A percentile compares a stretch with the other conserved stretches of the same genome.
phyloP scores from a whole-genome alignment of 2,329 filamentous ascomycete species.

The Mollisia scopiformis region DNA sequence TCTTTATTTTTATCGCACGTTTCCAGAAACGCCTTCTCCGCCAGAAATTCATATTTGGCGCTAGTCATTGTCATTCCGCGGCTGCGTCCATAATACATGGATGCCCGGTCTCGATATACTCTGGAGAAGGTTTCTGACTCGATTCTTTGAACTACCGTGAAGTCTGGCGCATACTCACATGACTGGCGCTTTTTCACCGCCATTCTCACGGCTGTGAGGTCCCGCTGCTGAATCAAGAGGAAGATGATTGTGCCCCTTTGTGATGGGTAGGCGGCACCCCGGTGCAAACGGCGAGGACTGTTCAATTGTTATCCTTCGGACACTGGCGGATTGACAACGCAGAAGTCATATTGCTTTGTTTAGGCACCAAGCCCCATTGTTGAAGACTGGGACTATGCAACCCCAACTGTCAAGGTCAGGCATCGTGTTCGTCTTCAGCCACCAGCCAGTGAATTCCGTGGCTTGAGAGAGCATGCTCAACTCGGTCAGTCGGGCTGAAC shows the following conservation, averaged over 20 bases:
- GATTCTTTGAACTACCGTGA: conserved; percentile 13
- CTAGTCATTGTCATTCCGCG: conserved; percentile 11
- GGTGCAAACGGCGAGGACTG: conserved; percentile 31
- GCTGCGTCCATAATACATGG: conserved; percentile 13
- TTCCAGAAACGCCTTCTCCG: conserved; percentile 24
- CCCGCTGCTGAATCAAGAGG: conserved; percentile 25
- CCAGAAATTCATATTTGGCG: conserved; percentile 13
- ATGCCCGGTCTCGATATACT: conserved; percentile 8
- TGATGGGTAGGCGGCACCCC: conserved; percentile 17
- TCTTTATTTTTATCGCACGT: conserved; percentile 20
- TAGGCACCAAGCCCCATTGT: conserved; percentile 28
- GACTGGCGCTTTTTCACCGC: conserved; percentile 34
- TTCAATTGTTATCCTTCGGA: conserved; percentile 1
- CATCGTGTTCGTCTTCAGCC: conserved; percentile 18
- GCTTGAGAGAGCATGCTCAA: conserved; percentile 22
- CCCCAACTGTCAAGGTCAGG: conserved; percentile 10
- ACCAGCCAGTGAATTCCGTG: conserved; percentile 21
- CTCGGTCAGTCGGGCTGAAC: conserved; percentile 23
- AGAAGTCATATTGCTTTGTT: conserved; percentile 31
- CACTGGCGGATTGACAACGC: conserved; percentile 26
- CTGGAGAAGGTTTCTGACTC: conserved; percentile 20
- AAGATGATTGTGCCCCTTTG: conserved; percentile 26
- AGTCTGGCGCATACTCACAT: conserved; percentile 27
- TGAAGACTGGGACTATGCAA: background rate
- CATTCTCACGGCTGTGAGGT: conserved; percentile 34